These are phyloP conservation scores for Fusarium sp. DNA, from an alignment of 2,329 filamentous ascomycete genomes.

Conservation along the genomic window DNA sequence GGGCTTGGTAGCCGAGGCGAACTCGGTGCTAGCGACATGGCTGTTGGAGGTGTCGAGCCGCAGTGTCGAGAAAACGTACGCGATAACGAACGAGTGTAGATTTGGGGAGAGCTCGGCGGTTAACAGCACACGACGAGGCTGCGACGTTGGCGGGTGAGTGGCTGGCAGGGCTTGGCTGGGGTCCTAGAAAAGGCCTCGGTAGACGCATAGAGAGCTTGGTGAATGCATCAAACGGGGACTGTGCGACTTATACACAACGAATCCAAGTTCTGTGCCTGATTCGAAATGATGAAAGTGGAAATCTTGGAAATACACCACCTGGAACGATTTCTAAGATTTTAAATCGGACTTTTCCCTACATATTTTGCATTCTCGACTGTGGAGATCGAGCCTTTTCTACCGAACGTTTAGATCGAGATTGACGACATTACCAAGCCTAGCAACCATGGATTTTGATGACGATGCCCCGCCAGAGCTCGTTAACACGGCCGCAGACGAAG, in stretches of 20 bases:
- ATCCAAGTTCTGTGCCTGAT: conserved; percentile 10
- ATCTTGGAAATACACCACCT: background rate
- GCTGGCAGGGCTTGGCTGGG: conserved; percentile 27
- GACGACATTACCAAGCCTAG: background rate
- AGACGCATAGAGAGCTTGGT: conserved; percentile 35
- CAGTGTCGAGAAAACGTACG: conserved; percentile 8
- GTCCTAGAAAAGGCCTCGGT: conserved; percentile 19
- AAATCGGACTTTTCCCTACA: background rate
- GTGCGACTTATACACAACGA: conserved; percentile 26
- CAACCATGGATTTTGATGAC: conserved; percentile 71
- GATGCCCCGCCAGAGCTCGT: conserved; percentile 76
- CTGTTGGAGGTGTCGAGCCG: conserved; percentile 28
- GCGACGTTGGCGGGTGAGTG: conserved; percentile 22
- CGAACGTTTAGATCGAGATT: background rate
- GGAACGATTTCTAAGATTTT: background rate
- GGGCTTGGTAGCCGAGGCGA: conserved; percentile 95
- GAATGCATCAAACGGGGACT: conserved; percentile 37
- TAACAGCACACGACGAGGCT: conserved; percentile 30
- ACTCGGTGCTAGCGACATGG: conserved; percentile 74
- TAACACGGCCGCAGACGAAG: conserved; percentile 52
- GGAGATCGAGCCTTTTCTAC: background rate
- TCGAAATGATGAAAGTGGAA: background rate
- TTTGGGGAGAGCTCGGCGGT: conserved; percentile 26
- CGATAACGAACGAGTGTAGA: conserved; percentile 25
- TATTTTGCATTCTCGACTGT: background rate